Percentiles rank a stretch among this genome's conserved stretches.
Conservation (phyloP, 805 yeast species). For the Yamadazyma endophytica region DNA sequence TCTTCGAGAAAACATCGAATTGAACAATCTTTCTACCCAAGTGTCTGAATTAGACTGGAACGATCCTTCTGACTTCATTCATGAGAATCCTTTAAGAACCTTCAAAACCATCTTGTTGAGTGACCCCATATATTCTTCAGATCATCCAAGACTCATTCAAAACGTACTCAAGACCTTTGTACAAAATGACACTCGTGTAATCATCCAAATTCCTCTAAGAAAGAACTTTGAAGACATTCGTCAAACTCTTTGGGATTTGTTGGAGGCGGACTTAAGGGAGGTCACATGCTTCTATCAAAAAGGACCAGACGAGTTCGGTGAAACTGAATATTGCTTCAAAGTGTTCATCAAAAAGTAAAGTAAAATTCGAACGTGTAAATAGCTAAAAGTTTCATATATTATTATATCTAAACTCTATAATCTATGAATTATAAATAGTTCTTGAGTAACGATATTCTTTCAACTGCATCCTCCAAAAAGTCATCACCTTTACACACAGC, state of each 20-base stretch:
- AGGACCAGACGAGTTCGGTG: conserved; percentile 87
- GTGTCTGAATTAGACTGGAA: conserved; percentile 77
- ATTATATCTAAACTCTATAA: not conserved
- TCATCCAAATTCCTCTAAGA: conserved; percentile 77
- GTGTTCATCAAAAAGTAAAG: not conserved
- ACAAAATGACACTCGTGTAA: conserved; percentile 37
- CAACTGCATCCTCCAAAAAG: conserved; percentile 76
- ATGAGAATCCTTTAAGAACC: conserved; percentile 20
- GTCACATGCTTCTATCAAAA: conserved; percentile 31
- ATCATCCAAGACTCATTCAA: conserved; percentile 74
- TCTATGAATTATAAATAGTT: conserved; percentile 38
- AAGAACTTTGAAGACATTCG: conserved; percentile 64
- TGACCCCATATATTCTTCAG: conserved; percentile 83
- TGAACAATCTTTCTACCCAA: conserved; percentile 39
- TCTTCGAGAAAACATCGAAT: conserved; percentile 49
- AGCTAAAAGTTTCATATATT: not conserved
- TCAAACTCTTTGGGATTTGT: conserved; percentile 50
- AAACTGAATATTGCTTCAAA: conserved; percentile 54
- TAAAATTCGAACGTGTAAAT: not conserved
- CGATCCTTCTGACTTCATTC: conserved; percentile 41
- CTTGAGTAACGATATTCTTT: conserved; percentile 65
- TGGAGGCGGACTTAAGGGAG: conserved; percentile 38
- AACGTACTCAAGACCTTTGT: conserved; percentile 53
- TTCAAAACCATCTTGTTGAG: conserved; percentile 68
- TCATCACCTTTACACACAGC: conserved; percentile 94